phyloP scores from a whole-genome alignment of 2,329 filamentous ascomycete species.

The Penicillium hesseltinei region DNA sequence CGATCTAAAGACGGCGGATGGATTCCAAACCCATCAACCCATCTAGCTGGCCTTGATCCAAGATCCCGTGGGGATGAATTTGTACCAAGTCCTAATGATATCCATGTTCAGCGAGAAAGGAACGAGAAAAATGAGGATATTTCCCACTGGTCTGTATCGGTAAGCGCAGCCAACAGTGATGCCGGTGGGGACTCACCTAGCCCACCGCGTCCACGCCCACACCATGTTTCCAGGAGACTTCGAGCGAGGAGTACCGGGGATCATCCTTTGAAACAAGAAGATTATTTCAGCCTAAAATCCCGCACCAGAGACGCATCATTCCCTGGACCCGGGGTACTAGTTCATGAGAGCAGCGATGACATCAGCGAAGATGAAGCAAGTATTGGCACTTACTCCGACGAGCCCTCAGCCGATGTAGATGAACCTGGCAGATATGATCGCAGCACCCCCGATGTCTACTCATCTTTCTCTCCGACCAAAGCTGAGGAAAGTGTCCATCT shows the following conservation, averaged over 20 bases:
- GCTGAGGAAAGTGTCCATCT: conserved; percentile 33
- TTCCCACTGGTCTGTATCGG: conserved; percentile 52
- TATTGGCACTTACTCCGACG: conserved; percentile 27
- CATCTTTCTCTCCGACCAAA: conserved; percentile 22
- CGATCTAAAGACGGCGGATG: conserved; percentile 50
- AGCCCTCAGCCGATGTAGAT: conserved; percentile 28
- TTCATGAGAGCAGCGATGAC: conserved; percentile 45
- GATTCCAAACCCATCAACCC: conserved; percentile 39
- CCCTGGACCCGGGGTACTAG: conserved; percentile 52
- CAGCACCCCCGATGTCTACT: conserved; percentile 17
- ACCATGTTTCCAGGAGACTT: conserved; percentile 32
- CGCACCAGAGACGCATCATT: conserved; percentile 39
- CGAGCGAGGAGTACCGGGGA: conserved; percentile 49
- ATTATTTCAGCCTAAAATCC: conserved; percentile 35
- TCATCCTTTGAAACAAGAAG: conserved; percentile 30
- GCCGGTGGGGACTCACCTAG: conserved; percentile 30
- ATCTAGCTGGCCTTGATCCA: conserved; percentile 50
- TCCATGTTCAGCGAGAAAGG: conserved; percentile 47
- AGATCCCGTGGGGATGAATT: conserved; percentile 44
- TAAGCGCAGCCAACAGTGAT: conserved; percentile 49
- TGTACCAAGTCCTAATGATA: conserved; percentile 52
- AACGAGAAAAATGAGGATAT: conserved; percentile 56
- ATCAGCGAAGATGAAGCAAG: conserved; percentile 41
- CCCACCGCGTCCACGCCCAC: conserved; percentile 23
- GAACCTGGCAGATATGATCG: conserved; percentile 23